phyloP scores from a whole-genome alignment of 148 eudicot species.

The Rhododendron vialii region DNA sequence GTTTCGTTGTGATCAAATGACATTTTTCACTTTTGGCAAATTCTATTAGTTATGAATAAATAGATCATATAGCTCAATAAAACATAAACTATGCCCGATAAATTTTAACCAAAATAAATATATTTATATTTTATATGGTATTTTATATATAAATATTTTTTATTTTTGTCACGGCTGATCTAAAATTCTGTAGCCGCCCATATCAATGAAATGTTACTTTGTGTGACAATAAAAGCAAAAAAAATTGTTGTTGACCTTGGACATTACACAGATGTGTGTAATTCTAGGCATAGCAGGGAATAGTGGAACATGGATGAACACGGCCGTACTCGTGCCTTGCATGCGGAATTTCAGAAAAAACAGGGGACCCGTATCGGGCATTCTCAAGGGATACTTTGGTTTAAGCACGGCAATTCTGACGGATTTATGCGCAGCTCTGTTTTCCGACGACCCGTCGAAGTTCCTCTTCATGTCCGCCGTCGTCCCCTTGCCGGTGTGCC shows the following conservation, averaged over 20 bases:
- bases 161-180: too few relatives aligned
- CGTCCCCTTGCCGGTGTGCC: conserved; percentile 44
- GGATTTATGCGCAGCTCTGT: background rate
- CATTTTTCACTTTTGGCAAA: too few relatives aligned
- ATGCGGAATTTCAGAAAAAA: background rate
- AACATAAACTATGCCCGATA: too few relatives aligned
- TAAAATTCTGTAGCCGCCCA: too few relatives aligned
- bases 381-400: background rate
- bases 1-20: too few relatives aligned
- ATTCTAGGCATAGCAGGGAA: conserved; percentile 65
- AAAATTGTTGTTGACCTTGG: background rate
- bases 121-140: too few relatives aligned
- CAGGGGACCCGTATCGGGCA: background rate
- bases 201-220: too few relatives aligned
- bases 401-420: background rate
- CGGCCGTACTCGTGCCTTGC: background rate
- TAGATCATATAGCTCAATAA: too few relatives aligned
- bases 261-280: conserved; percentile 47
- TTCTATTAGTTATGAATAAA: too few relatives aligned
- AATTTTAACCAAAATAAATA: too few relatives aligned
- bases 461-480: conserved; percentile 52
- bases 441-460: conserved; percentile 26
- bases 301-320: background rate
- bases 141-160: too few relatives aligned
- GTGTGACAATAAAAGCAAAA: too few relatives aligned